phyloP scores from a whole-genome alignment of 2,329 filamentous ascomycete genomes.

The Stromatinia cepivora region DNA sequence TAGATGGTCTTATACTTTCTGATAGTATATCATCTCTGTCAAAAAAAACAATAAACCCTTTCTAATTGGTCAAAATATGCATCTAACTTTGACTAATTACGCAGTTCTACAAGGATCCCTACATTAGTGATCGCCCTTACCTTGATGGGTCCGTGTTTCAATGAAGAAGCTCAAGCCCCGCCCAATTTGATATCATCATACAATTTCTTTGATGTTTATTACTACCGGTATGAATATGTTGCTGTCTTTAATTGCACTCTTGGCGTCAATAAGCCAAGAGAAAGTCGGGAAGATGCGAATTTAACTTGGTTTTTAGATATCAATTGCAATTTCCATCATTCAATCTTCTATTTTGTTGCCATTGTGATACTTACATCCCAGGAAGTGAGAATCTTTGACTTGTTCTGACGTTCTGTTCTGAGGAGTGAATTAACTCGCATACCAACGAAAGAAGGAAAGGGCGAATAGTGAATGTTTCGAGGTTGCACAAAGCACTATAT shows the following conservation, averaged over 20 bases:
- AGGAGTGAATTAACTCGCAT: neutral
- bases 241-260: slow-evolving; percentile 7
- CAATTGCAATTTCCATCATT: neutral
- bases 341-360: neutral
- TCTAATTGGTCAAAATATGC: neutral
- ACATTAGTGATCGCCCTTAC: neutral
- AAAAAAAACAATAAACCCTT: neutral
- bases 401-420: neutral
- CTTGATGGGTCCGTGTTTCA: neutral
- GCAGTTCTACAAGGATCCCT: neutral
- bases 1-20: too few relatives aligned
- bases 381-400: neutral
- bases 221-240: too few relatives aligned
- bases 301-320: slow-evolving; percentile 3
- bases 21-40: too few relatives aligned
- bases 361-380: neutral
- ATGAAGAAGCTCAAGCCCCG: neutral
- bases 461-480: neutral
- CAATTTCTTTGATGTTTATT: neutral
- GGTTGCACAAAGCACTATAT: neutral
- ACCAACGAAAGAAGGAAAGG: neutral
- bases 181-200: neutral
- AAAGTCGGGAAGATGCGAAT: neutral
- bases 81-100: neutral
- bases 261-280: slow-evolving; percentile 5